Evolutionary conservation across 495 filamentous ascomycete species (phyloP).

Genomic region (Penicillium antarcticum): DNA sequence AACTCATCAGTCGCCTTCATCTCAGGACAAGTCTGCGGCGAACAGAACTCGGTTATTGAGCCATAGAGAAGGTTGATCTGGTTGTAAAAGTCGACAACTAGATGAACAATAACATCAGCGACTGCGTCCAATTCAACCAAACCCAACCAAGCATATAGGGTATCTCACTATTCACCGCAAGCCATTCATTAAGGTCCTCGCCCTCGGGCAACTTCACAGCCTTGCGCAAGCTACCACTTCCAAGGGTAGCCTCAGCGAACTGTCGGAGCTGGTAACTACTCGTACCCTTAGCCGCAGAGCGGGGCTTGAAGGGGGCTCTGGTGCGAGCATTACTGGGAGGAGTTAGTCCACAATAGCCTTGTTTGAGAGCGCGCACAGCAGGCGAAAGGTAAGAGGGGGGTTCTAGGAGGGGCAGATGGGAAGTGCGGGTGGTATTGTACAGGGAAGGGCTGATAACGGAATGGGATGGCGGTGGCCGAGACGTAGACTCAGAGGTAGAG

Average conservation of each 20-base stretch:
- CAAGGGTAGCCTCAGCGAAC: slow-evolving; percentile 95
- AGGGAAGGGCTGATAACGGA: slow-evolving; percentile 20
- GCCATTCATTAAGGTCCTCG: slow-evolving; percentile 95
- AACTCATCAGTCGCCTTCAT: slow-evolving; percentile 99
- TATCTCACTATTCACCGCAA: slow-evolving; percentile 84
- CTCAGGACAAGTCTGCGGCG: slow-evolving; percentile 91
- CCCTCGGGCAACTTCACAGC: slow-evolving; percentile 96
- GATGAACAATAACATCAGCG: slow-evolving; percentile 3
- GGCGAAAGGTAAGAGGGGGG: slow-evolving; percentile 42
- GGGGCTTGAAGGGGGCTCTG: slow-evolving; percentile 86
- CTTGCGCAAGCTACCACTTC: slow-evolving; percentile 91
- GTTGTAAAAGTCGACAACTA: slow-evolving; percentile 99
- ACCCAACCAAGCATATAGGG: not conserved
- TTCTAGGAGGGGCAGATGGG: slow-evolving; percentile 30
- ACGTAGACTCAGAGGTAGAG: slow-evolving; percentile 31
- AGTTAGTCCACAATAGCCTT: slow-evolving; percentile 40
- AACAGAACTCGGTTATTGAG: slow-evolving; percentile 98
- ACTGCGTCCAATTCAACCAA: not conserved
- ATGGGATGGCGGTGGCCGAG: slow-evolving; percentile 13
- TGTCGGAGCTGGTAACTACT: slow-evolving; percentile 95
- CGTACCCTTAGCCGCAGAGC: slow-evolving; percentile 80
- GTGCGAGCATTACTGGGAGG: slow-evolving; percentile 81
- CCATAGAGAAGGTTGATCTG: slow-evolving; percentile 99
- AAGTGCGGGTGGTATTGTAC: slow-evolving; percentile 33
- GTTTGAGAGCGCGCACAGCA: slow-evolving; percentile 39